These are phyloP conservation scores for Helichrysum umbraculigerum DNA, from an alignment of 129 eudicot species.

Conservation along the genomic window DNA sequence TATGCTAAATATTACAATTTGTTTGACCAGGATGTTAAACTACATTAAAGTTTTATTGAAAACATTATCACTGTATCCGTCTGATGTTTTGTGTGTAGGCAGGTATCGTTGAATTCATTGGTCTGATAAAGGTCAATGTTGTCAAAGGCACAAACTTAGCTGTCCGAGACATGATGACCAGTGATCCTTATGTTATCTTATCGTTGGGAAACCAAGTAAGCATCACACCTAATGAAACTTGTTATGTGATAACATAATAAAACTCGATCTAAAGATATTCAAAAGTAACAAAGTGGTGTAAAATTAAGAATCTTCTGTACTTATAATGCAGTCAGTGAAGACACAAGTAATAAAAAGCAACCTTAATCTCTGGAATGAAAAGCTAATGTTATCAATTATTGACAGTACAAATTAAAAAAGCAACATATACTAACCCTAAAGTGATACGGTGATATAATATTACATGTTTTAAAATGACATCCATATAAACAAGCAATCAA, in stretches of 20 bases:
- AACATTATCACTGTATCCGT: constrained; percentile 18
- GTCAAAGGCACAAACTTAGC: constrained; percentile 90
- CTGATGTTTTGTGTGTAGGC: constrained; percentile 57
- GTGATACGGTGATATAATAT: no score
- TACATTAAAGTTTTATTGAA: constrained; percentile 1
- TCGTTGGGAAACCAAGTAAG: constrained; percentile 80
- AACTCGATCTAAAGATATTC: not conserved
- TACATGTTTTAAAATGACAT: no score
- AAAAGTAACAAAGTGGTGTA: not conserved
- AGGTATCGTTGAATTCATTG: constrained; percentile 96
- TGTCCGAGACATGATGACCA: constrained; percentile 76
- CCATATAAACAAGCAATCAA: no score
- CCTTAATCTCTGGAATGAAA: constrained; percentile 95
- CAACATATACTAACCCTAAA: no score
- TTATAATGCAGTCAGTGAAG: constrained; percentile 72
- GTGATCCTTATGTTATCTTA: constrained; percentile 93
- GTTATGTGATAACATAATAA: constrained; percentile 10
- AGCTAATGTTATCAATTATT: constrained; percentile 89
- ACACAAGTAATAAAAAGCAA: constrained; percentile 86
- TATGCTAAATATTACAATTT: not conserved
- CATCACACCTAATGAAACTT: not conserved
- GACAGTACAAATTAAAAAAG: no score
- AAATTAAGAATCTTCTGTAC: not conserved
- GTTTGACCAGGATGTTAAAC: constrained; percentile 7
- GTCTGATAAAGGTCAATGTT: constrained; percentile 87